Percentiles rank a stretch among this genome's conserved stretches.
Evolutionary conservation across 768 basidiomycete species (phyloP).

Genomic region (Krasilnikovozyma curviuscula): DNA sequence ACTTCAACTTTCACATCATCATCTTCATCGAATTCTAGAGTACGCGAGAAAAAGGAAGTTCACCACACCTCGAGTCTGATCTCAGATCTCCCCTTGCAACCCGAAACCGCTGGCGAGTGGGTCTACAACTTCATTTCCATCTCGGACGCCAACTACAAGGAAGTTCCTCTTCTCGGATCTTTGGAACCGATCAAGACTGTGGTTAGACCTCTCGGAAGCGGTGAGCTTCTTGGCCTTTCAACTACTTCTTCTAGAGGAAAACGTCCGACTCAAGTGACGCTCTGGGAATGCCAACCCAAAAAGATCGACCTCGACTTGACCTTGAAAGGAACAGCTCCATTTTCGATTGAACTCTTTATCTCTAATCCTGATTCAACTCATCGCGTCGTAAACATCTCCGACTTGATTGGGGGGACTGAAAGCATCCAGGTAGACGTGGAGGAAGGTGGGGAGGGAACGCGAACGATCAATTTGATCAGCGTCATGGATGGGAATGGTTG

Average conservation of each 20-base stretch:
- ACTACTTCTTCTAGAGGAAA: neutral
- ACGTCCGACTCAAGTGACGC: neutral
- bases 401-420: neutral
- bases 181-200: slow-evolving; percentile 57
- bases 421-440: neutral
- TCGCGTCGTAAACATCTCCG: slow-evolving; percentile 3
- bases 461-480: slow-evolving; percentile 7
- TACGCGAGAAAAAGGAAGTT: slow-evolving; percentile 28
- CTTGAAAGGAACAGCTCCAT: slow-evolving; percentile 1
- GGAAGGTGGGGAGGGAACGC: too few species aligned
- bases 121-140: slow-evolving; percentile 58
- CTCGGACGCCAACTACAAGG: slow-evolving; percentile 67
- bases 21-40: slow-evolving; percentile 32
- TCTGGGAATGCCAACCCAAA: neutral
- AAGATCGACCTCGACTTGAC: slow-evolving; percentile 5
- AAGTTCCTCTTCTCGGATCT: slow-evolving; percentile 47
- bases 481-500: slow-evolving; percentile 11
- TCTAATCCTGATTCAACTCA: neutral
- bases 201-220: slow-evolving; percentile 69
- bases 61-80: neutral
- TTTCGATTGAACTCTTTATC: neutral
- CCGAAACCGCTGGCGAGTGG: slow-evolving; percentile 76
- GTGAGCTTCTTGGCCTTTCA: slow-evolving; percentile 36
- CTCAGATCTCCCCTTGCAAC: slow-evolving; percentile 54
- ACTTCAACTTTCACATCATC: slow-evolving; percentile 18